phyloP scores from a whole-genome alignment of 208 protist species.

The Phytomonas francai region DNA sequence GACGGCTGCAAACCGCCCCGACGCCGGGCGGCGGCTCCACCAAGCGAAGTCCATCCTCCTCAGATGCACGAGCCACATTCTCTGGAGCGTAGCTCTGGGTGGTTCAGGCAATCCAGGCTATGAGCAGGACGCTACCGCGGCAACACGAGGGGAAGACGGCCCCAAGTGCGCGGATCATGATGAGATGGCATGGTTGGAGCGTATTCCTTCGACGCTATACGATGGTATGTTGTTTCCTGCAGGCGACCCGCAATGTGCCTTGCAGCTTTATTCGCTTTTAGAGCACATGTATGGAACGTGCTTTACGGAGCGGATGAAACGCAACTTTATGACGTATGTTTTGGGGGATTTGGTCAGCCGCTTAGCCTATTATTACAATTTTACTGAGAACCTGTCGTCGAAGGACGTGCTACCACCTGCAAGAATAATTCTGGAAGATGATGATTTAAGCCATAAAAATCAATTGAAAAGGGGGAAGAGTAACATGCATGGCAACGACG shows the following conservation, averaged over 20 bases:
- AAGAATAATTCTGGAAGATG: not conserved
- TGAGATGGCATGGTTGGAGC: not conserved
- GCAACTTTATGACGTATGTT: constrained; percentile 4
- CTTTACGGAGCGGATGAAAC: not conserved
- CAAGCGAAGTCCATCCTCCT: not conserved
- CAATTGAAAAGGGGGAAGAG: not conserved
- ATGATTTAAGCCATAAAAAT: not conserved
- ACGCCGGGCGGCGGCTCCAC: not conserved
- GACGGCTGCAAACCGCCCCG: not conserved
- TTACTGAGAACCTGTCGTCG: not conserved
- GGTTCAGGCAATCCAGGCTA: not conserved
- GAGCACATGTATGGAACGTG: not conserved
- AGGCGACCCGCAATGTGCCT: constrained; percentile 33
- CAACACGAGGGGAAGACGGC: not conserved
- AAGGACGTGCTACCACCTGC: not conserved
- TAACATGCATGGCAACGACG: not conserved
- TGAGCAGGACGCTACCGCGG: not conserved
- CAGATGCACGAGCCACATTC: not conserved
- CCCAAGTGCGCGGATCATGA: not conserved
- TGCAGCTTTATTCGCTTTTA: constrained; percentile 16
- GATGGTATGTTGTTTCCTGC: constrained; percentile 56
- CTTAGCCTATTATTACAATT: constrained; percentile 8
- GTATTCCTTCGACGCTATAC: constrained; percentile 18
- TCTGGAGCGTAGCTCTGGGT: not conserved
- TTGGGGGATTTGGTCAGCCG: constrained; percentile 2